Evolutionary conservation across 345 rosid genomes (phyloP), one percentile per base, ranked within the genome.

Genomic region (Arabis alpina): DNA sequence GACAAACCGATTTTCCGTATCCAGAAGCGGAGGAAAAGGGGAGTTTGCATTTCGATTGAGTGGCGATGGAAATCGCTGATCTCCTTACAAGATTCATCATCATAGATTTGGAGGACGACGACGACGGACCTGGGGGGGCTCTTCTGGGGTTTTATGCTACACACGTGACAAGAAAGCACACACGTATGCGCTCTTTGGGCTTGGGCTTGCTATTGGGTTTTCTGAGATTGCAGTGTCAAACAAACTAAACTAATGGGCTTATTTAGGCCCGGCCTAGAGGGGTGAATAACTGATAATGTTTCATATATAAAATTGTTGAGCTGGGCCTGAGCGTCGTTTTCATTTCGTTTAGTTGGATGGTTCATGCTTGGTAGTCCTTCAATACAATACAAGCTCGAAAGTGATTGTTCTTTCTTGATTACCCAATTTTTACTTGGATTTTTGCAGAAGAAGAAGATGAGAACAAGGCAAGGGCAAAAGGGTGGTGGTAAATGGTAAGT

Each of bases 61-160:
- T 45, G 52, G 19, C 41, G 67, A 59, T 19, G 65, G 73, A 55
- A 32, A 59, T 43, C 47, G 64, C 75, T 50, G 73, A 75, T 74
- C 81, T 75, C 76, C 82, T 68, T 27, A 75, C 16, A 41, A 68
- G 63, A 15, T 43, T 66, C 73, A 74, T 83, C 80, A 60, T 67
- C 43, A 36, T 8, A 10, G 56, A 68, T 45, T 23, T 57, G 2
- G 16, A 32, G 4, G 54, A 19, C 4, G 45, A 36, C 27, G 71
- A 41, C 24, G 51, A 16, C 16, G 51, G 13, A 16, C 28, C 11
- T 6, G 4, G 9, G 6, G 24, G 8, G 51, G 30, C 30, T 27
- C 53, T 72, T 57, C 71, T 57, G 71, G 66, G 77, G 77, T 65
- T 73, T 65, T 73, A 66, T 11, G 23, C 40, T 13, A 10, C 16